These are phyloP conservation scores for Lavandula angustifolia DNA, from an alignment of 257 asterid species.

Conservation along the genomic window DNA sequence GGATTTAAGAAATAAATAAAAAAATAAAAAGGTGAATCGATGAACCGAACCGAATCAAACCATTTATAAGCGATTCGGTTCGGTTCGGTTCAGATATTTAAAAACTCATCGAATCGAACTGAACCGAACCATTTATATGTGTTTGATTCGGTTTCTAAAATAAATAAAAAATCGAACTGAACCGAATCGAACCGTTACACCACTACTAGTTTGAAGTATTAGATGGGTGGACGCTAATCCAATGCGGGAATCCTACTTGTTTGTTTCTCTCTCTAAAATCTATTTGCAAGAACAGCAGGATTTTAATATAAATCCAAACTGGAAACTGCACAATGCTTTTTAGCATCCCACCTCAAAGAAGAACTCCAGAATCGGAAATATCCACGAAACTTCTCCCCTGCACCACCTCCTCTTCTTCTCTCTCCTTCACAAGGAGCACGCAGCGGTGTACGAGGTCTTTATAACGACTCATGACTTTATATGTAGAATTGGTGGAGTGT, in stretches of 20 bases:
- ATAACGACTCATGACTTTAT: constrained; percentile 28
- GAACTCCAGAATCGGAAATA: constrained; percentile 28
- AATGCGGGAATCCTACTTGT: background rate
- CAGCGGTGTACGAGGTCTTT: constrained; percentile 25
- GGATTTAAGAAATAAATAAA: too few relatives aligned
- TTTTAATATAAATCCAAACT: constrained; percentile 28
- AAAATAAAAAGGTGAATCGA: too few relatives aligned
- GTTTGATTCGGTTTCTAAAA: too few relatives aligned
- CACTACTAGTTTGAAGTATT: too few relatives aligned
- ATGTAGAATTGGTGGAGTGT: constrained; percentile 1
- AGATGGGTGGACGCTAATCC: constrained; percentile 29
- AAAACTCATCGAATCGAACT: too few relatives aligned
- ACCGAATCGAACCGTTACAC: too few relatives aligned
- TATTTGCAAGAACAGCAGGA: constrained; percentile 3
- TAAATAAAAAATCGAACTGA: too few relatives aligned
- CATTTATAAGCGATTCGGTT: too few relatives aligned
- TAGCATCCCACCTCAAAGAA: background rate
- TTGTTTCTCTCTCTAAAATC: constrained; percentile 25
- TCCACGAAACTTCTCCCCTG: constrained; percentile 47
- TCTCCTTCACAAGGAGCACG: constrained; percentile 10
- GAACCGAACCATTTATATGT: too few relatives aligned
- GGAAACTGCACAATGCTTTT: background rate
- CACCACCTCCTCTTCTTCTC: background rate
- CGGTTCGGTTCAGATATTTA: too few relatives aligned
- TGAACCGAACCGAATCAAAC: too few relatives aligned